Conservation (phyloP, 2,329 filamentous ascomycete genomes). For the Pleurostoma richardsiae region DNA sequence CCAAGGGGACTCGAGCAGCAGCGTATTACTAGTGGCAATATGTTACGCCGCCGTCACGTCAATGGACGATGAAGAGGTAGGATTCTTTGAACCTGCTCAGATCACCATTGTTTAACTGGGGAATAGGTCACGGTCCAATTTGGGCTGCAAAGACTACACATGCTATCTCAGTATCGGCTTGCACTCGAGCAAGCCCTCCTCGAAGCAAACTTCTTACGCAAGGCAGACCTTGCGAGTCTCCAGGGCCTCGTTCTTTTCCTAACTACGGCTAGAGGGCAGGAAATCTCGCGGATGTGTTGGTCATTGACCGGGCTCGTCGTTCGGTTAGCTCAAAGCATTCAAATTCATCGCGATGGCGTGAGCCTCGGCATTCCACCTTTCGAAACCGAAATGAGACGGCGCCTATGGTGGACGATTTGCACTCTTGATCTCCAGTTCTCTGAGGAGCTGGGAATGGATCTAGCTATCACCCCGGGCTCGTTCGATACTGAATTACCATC, state of each 20-base stretch:
- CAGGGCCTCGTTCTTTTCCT: not conserved
- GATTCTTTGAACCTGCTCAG: not conserved
- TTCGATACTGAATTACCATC: slow-evolving; percentile 36
- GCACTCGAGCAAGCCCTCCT: not conserved
- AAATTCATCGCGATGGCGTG: not conserved
- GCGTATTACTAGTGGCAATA: not conserved
- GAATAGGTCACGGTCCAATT: not conserved
- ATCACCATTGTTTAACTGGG: not conserved
- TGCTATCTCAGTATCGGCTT: not conserved
- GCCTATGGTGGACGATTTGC: slow-evolving; percentile 35
- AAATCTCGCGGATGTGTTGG: not conserved
- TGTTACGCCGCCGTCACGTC: not conserved
- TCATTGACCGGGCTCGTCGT: not conserved
- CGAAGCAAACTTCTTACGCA: not conserved
- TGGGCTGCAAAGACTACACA: not conserved
- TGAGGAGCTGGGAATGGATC: slow-evolving; percentile 41
- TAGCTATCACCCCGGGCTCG: slow-evolving; percentile 26
- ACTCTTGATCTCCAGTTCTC: slow-evolving; percentile 50
- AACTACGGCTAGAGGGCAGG: not conserved
- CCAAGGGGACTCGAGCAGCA: not conserved
- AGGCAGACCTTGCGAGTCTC: not conserved
- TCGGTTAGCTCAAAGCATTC: not conserved
- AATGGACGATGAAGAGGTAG: not conserved
- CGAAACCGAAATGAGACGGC: slow-evolving; percentile 13
- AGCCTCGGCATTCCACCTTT: slow-evolving; percentile 2